These are phyloP conservation scores for Pilasporangium apinafurcum DNA, from an alignment of 352 stramenopile genomes.

Conservation along the genomic window DNA sequence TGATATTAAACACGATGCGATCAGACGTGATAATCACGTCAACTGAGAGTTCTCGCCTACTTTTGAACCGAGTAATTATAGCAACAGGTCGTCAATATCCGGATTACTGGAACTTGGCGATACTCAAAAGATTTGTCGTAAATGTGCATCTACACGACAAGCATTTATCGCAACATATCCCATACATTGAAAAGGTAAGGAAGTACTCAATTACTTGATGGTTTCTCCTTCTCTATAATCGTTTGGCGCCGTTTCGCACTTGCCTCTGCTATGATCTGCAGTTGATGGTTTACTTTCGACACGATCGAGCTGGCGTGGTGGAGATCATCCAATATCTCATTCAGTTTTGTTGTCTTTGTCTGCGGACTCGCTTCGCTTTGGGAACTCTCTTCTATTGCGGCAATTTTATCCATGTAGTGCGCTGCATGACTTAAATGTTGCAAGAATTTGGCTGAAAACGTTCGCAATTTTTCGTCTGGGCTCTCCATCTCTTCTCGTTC, in stretches of 20 bases:
- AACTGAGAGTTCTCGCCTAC: too few species aligned
- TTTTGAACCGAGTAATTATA: too few species aligned
- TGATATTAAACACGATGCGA: background rate
- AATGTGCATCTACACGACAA: background rate
- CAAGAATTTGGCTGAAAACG: slow-evolving; percentile 45
- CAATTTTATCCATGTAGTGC: slow-evolving; percentile 63
- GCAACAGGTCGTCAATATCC: too few species aligned
- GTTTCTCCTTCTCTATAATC: slow-evolving; percentile 9
- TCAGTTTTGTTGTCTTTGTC: slow-evolving; percentile 18
- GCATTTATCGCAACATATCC: background rate
- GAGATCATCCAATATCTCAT: slow-evolving; percentile 23
- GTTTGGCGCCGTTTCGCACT: slow-evolving; percentile 19
- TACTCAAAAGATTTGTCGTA: slow-evolving; percentile 9
- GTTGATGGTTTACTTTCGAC: slow-evolving; percentile 29
- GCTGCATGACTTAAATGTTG: slow-evolving; percentile 52
- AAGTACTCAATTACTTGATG: background rate
- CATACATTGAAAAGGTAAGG: background rate
- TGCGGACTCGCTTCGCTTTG: slow-evolving; percentile 34
- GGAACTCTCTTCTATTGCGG: slow-evolving; percentile 34
- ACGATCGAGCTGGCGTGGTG: slow-evolving; percentile 28
- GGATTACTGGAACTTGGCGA: too few species aligned
- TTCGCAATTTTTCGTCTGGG: slow-evolving; percentile 34
- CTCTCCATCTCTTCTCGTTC: slow-evolving; percentile 17
- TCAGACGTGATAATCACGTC: too few species aligned
- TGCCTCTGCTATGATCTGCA: slow-evolving; percentile 25